Evolutionary conservation across 345 rosid species (phyloP), one percentile per base, ranked within the genome.

Genomic region (Acer saccharum): DNA sequence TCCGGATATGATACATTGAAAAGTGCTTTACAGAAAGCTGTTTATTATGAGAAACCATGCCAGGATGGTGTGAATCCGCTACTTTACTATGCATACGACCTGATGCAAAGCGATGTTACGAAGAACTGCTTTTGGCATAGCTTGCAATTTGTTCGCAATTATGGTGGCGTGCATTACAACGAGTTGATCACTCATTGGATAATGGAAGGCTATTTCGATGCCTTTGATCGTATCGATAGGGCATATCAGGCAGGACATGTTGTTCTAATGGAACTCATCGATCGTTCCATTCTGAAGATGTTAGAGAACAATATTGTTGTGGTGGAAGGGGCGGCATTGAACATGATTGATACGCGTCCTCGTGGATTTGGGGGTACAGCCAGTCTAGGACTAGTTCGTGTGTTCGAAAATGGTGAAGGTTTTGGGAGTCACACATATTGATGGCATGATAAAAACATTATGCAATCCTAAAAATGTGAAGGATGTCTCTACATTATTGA

Each of bases 201-300:
- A n/a, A 79, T 93, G 74, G 93, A 93, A 84, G 93, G 95, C 63
- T 88, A 75, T 65, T 88, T 90, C 58, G 90, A 66, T 82, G 81
- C 81, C 35, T 21, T 72, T 43, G 83, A 79, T 75, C 67, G 77
- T 25, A 72, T 89, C 10, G 84, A 83, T 62, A 66, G 76, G 71
- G 89, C 90, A 4, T 90, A 89, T 68, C 75, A 79, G 14, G 71
- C 80, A 0, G 95, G 89, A 17, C 91, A 89, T 65, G 0, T 3
- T 3, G 80, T 87, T 73, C 73, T 92, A 78, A 90, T 87, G 87
- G 77, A 86, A 80, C 88, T 92, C 68, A 82, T 78, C 43, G 78
- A 78, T 60, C 80, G 84, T 39, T 83, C 87, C 48, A 57, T 89
- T 55, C 78, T 92, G 9, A 87, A 82, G 83, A 86, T 81, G 76